Base-by-base conservation (phyloP, 495 filamentous ascomycete species). In the Neurospora sp. region DNA sequence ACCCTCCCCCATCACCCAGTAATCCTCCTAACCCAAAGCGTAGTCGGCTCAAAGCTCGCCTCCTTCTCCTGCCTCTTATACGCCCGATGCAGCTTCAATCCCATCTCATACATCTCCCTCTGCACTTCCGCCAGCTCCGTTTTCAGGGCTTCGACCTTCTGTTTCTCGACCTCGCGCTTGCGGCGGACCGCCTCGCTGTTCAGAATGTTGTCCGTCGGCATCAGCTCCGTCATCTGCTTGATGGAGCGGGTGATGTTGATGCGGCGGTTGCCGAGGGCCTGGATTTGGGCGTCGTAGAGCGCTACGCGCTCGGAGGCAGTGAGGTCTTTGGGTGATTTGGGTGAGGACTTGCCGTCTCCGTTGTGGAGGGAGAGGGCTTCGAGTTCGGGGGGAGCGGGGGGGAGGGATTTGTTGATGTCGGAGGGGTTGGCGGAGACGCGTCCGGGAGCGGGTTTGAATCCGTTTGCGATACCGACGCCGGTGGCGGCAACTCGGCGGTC, bases 31-130 rank as follows among this genome's bases (percentile, higher is more conserved):
- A 98, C 90, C 94, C 94, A 98, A 20, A 98, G 80, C 72, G 88
- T 88, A 6, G 89, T 92, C 12, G 89, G 88, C 73, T 92, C 90
- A 71, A 87, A 91, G 17, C 81, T 83, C 4, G 84, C 87, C 69
- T 89, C 86, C 61, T 87, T 86, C 76, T 94, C 91, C 61, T 87
- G 83, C 72, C 91, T 86, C 80, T 93, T 94, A 82, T 90, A 94
- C 7, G 93, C 92, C 69, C 94, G 82, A 77, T 95, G 89, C 53
- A 97, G 80, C 82, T 90, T 93, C 76, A 98, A 78, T 10, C 94
- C 94, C 45, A 95, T 83, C 73, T 97, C 94, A 78, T 97, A 93
- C 77, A 94, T 90, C 81, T 96, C 89, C 72, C 89, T 85, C 82
- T 89, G 87, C 35, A 97, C 88, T 70, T 96, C 93, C 8, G 90